Base-by-base conservation (phyloP, 2,329 filamentous ascomycete species). In the Periconia macrospinosa region DNA sequence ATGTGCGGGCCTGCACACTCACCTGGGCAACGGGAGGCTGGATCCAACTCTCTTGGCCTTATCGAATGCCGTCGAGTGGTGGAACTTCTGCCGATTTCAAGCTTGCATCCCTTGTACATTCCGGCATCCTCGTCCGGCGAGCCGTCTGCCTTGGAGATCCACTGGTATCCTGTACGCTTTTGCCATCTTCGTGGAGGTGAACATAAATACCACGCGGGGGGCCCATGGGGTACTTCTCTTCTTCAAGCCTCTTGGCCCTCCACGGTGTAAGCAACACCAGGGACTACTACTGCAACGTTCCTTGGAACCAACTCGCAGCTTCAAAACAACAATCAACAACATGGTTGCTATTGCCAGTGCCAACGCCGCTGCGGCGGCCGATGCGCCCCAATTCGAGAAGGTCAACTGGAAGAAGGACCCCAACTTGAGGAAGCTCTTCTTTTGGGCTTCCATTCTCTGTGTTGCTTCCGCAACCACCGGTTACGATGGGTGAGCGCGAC, bases 391-490 rank as follows among this genome's bases (percentile, higher is more conserved):
- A 45, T 81, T 82, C 54, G 78, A 80, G 62, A 75, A 61, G 59
- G 79, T 85, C 47, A 68, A 76, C 59, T 84, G 81, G 82, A 78
- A 65, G 41, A 81, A 77, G 62, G 78, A 83, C 8, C 79, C 81
- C 14, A 81, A 81, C 44, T 75, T 85, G 69, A 74, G 82, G 63
- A 79, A 80, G 70, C 74, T 84, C 17, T 84, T 83, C 72, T 79
- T 79, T 61, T 81, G 77, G 61, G 77, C 77, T 37, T 68, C 76
- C 52, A 62, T 82, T 50, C 77, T 82, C 45, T 81, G 78, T 55
- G 66, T 83, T 60, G 80, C 79, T 45, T 84, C 82, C 15, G 82
- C 82, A 17, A 83, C 82, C 33, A 83, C 81, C 40, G 78, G 80
- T 65, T 82, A 82, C 66, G 79, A 83, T 78, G 79, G 79, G 80